Conservation (phyloP, 495 filamentous ascomycete genomes). For the Talaromyces proteolyticus region DNA sequence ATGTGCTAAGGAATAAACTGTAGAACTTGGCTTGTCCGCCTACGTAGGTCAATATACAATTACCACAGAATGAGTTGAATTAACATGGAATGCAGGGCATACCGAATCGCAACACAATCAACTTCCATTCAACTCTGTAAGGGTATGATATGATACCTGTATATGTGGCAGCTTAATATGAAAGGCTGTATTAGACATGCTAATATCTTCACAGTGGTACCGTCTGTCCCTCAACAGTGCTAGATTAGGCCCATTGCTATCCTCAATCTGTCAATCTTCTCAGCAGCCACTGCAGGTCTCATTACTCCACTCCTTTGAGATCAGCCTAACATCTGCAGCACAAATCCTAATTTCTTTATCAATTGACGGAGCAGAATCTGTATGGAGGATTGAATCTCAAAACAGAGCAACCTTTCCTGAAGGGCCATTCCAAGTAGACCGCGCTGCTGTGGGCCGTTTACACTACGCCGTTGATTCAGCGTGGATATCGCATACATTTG, state of each 20-base stretch:
- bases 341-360: constrained; percentile 14
- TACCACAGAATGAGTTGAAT: too few species aligned
- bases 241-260: constrained; percentile 9
- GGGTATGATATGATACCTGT: constrained; percentile 3
- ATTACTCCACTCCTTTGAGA: constrained; percentile 4
- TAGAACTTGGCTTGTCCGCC: neutral
- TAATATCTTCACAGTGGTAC: constrained; percentile 9
- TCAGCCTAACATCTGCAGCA: constrained; percentile 11
- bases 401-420: constrained; percentile 8
- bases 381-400: constrained; percentile 11
- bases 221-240: constrained; percentile 14
- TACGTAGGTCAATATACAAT: neutral
- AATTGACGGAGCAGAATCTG: constrained; percentile 1
- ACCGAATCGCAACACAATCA: constrained; percentile 13
- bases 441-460: constrained; percentile 6
- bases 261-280: constrained; percentile 1
- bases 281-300: neutral
- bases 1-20: neutral
- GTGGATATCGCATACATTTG: constrained; percentile 18
- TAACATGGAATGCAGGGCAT: neutral
- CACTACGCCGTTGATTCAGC: constrained; percentile 14
- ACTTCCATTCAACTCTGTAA: constrained; percentile 12
- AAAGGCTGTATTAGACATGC: neutral
- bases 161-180: too few species aligned
- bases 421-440: constrained; percentile 9